These are phyloP conservation scores for Aspergillus neotritici DNA, from an alignment of 2,329 filamentous ascomycete genomes.

Conservation along the genomic window DNA sequence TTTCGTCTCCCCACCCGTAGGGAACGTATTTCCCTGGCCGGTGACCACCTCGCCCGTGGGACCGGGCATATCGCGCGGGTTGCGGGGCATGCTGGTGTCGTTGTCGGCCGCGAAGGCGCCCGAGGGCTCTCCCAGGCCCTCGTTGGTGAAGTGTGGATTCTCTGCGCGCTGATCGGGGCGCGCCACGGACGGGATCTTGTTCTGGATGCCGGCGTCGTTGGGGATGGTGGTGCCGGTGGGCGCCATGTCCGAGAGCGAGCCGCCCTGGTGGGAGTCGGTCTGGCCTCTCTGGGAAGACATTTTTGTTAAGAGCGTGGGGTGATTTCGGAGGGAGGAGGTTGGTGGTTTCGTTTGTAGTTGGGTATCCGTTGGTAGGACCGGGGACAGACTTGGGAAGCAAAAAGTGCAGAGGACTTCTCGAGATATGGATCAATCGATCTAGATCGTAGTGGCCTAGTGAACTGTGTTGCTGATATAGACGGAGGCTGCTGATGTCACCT, in stretches of 20 bases:
- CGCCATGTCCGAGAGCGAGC: constrained; percentile 38
- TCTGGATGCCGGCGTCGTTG: constrained; percentile 42
- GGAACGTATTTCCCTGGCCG: constrained; percentile 37
- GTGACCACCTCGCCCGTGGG: constrained; percentile 35
- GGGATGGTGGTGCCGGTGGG: constrained; percentile 37
- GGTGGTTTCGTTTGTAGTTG: no score
- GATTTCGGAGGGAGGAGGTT: no score
- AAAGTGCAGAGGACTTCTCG: no score
- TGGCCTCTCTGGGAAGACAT: no score
- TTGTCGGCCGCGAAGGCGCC: constrained; percentile 45
- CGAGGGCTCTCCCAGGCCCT: constrained; percentile 31
- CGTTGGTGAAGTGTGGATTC: constrained; percentile 28
- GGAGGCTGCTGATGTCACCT: no score
- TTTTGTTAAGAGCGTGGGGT: not conserved
- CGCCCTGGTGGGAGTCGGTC: constrained; percentile 29
- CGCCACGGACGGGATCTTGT: constrained; percentile 45
- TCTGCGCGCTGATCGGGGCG: constrained; percentile 43
- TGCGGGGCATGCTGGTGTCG: constrained; percentile 42
- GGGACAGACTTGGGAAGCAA: not conserved
- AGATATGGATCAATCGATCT: no score
- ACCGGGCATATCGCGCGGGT: constrained; percentile 30
- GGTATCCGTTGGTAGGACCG: not conserved
- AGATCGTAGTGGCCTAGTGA: no score
- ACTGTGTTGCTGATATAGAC: no score
- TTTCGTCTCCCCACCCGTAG: constrained; percentile 37